A percentile compares a stretch with the other conserved stretches of the same genome.
phyloP scores from a whole-genome alignment of 352 stramenopile species.

The Phytophthora gonapodyides region DNA sequence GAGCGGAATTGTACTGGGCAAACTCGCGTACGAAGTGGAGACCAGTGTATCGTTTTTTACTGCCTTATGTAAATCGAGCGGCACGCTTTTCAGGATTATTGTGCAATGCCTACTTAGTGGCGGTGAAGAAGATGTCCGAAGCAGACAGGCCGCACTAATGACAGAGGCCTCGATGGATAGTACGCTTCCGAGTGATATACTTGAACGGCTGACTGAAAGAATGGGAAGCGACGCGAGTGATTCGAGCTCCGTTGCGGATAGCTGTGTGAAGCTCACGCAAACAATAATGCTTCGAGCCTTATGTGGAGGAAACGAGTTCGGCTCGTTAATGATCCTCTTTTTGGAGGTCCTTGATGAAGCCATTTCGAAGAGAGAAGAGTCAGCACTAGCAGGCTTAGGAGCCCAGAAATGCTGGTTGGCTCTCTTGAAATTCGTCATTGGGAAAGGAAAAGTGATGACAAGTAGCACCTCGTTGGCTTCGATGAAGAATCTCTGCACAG shows the following conservation, averaged over 20 bases:
- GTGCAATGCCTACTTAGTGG: slow-evolving; percentile 28
- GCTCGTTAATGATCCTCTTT: slow-evolving; percentile 61
- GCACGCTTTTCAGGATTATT: slow-evolving; percentile 49
- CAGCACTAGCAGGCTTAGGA: slow-evolving; percentile 15
- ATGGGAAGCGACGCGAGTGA: slow-evolving; percentile 12
- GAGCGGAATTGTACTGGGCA: slow-evolving; percentile 50
- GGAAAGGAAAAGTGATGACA: slow-evolving; percentile 46
- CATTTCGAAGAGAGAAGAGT: slow-evolving; percentile 13
- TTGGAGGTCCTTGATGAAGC: slow-evolving; percentile 59
- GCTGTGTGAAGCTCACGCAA: slow-evolving; percentile 52
- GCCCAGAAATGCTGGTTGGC: slow-evolving; percentile 69
- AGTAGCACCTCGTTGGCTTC: slow-evolving; percentile 52
- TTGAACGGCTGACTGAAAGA: slow-evolving; percentile 24
- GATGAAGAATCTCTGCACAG: slow-evolving; percentile 60
- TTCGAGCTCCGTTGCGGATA: slow-evolving; percentile 19
- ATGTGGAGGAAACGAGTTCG: slow-evolving; percentile 63
- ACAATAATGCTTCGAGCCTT: slow-evolving; percentile 46
- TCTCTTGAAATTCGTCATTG: slow-evolving; percentile 57
- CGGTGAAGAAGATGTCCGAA: neutral
- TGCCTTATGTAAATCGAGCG: slow-evolving; percentile 57
- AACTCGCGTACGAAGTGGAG: slow-evolving; percentile 55
- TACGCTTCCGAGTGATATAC: neutral
- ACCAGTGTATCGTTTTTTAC: slow-evolving; percentile 56
- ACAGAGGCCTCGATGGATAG: no score
- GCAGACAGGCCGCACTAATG: neutral